Percentiles rank a stretch among this genome's conserved stretches.
These are phyloP conservation scores for Fusarium sp. DNA, from an alignment of 2,329 filamentous ascomycete genomes.

Conservation along the genomic window DNA sequence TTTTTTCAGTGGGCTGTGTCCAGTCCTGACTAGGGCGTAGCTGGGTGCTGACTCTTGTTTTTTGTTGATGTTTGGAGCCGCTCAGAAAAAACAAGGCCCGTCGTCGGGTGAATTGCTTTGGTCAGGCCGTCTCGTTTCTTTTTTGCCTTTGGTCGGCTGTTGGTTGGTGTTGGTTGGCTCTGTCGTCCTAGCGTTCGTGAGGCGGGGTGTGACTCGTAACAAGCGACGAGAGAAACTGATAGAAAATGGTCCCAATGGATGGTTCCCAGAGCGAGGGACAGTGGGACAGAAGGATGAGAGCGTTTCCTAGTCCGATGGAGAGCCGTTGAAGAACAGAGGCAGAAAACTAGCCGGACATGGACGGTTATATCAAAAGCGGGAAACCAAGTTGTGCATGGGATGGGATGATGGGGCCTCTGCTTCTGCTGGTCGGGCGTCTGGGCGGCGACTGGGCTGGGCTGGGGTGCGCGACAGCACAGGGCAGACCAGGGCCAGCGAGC, in stretches of 20 bases:
- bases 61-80: slow-evolving; percentile 33
- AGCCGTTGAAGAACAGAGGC: slow-evolving; percentile 13
- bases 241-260: slow-evolving; percentile 16
- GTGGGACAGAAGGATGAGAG: slow-evolving; percentile 10
- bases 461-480: slow-evolving; percentile 24
- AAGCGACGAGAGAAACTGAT: slow-evolving; percentile 27
- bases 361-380: slow-evolving; percentile 45
- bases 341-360: slow-evolving; percentile 35
- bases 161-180: slow-evolving; percentile 34
- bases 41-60: slow-evolving; percentile 35
- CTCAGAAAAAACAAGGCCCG: slow-evolving; percentile 36
- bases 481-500: slow-evolving; percentile 14
- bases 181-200: slow-evolving; percentile 28
- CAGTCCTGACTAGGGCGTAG: slow-evolving; percentile 21
- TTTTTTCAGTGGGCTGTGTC: slow-evolving; percentile 37
- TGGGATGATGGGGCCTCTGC: slow-evolving; percentile 25
- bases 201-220: slow-evolving; percentile 38
- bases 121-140: not conserved
- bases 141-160: slow-evolving; percentile 2
- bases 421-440: slow-evolving; percentile 14
- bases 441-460: slow-evolving; percentile 39
- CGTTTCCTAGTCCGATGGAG: slow-evolving; percentile 13
- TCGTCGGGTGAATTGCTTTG: slow-evolving; percentile 23
- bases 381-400: slow-evolving; percentile 36
- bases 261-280: not conserved